These are phyloP conservation scores for Lignosus rhinocerotis DNA, from an alignment of 1,284 basidiomycete genomes.

Conservation along the genomic window DNA sequence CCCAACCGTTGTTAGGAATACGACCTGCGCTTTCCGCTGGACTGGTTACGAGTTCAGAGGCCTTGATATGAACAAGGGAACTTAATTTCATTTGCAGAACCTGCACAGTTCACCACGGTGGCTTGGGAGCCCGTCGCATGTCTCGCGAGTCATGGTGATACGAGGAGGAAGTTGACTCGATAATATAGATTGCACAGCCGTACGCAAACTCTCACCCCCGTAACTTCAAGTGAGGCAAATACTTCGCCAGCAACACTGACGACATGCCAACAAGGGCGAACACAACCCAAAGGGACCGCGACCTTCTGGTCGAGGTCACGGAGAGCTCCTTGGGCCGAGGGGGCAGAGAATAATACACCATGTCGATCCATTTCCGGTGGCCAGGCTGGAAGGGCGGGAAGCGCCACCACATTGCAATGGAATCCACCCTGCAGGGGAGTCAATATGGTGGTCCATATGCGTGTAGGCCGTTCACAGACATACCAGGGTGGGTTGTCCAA, in stretches of 20 bases:
- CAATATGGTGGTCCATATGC: background rate
- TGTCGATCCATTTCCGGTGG: background rate
- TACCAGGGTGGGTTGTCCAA: slow-evolving; percentile 65
- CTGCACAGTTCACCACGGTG: too few species aligned
- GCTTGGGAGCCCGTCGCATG: too few species aligned
- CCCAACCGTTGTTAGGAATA: too few species aligned
- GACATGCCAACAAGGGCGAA: background rate
- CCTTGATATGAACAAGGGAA: too few species aligned
- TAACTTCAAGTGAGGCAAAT: background rate
- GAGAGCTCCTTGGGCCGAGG: background rate
- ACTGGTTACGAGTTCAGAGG: too few species aligned
- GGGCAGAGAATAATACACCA: background rate
- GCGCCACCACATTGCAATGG: background rate
- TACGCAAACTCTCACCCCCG: too few species aligned
- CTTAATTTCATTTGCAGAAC: too few species aligned
- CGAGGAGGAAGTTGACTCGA: too few species aligned
- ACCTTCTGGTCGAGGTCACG: background rate
- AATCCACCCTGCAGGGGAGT: background rate
- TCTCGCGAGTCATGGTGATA: too few species aligned
- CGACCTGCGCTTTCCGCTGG: too few species aligned
- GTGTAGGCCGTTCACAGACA: background rate
- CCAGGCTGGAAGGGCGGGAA: background rate
- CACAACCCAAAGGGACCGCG: background rate
- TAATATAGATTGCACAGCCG: too few species aligned
- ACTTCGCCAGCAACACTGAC: background rate